Conservation (phyloP, 2,329 filamentous ascomycete genomes). For the Penicillium sclerotiorum region DNA sequence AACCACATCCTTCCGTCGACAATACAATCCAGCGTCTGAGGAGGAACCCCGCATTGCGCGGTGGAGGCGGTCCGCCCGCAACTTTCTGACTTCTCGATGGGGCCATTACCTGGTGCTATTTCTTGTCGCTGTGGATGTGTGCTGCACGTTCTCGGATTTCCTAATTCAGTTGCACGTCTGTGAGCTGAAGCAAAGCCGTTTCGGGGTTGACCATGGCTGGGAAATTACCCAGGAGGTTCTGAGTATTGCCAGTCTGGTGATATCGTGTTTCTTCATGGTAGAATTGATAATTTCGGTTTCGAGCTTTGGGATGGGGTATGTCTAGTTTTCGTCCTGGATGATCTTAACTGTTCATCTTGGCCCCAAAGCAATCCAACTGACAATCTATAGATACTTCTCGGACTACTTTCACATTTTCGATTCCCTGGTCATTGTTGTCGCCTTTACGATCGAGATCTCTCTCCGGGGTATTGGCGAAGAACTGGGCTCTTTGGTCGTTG, state of each 20-base stretch:
- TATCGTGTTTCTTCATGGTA: conserved; percentile 66
- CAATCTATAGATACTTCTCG: conserved; percentile 61
- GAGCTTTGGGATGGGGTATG: conserved; percentile 63
- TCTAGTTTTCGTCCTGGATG: conserved; percentile 5
- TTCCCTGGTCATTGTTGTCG: conserved; percentile 62
- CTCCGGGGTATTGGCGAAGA: conserved; percentile 54
- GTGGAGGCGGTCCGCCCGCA: conserved; percentile 14
- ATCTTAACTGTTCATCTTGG: no score
- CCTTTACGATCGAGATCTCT: conserved; percentile 64
- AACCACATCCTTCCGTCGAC: not conserved
- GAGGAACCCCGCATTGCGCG: conserved; percentile 8
- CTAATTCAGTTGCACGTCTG: conserved; percentile 54
- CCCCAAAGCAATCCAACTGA: no score
- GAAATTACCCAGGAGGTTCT: conserved; percentile 48
- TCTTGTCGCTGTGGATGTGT: conserved; percentile 54
- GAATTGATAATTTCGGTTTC: conserved; percentile 63
- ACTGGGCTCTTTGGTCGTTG: conserved; percentile 60
- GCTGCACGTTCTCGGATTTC: conserved; percentile 57
- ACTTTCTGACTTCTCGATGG: conserved; percentile 48
- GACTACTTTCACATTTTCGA: conserved; percentile 67
- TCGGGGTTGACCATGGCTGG: conserved; percentile 30
- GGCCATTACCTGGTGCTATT: conserved; percentile 55
- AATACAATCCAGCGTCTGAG: not conserved
- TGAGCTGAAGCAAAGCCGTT: conserved; percentile 39
- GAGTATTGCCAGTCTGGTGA: conserved; percentile 57